Evolutionary conservation across 1,284 basidiomycete genomes (phyloP).

Genomic region (Xerocomus minutiporus): DNA sequence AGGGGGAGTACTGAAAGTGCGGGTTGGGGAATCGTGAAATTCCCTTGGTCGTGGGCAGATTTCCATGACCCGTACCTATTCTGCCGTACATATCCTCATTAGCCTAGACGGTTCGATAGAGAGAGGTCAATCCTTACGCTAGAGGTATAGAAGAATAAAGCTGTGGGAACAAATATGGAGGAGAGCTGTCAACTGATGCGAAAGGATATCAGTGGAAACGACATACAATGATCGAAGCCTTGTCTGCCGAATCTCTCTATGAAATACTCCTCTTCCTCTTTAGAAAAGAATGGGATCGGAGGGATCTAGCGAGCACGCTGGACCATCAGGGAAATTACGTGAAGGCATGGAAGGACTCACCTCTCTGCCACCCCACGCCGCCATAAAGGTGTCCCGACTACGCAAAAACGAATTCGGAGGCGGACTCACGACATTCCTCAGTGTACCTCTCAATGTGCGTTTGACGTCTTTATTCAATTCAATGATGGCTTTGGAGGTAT

Average conservation of each 20-base stretch:
- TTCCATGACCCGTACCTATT: conserved; percentile 51
- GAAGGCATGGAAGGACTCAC: neutral
- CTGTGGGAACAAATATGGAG: conserved; percentile 28
- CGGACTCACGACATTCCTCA: conserved; percentile 48
- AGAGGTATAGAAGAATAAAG: conserved; percentile 53
- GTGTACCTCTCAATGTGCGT: conserved; percentile 48
- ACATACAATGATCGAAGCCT: conserved; percentile 58
- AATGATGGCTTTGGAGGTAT: conserved; percentile 42
- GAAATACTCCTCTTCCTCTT: conserved; percentile 62
- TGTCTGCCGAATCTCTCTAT: conserved; percentile 54
- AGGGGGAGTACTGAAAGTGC: conserved; percentile 54
- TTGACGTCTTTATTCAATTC: conserved; percentile 55
- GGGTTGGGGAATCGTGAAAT: conserved; percentile 54
- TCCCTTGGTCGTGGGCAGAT: conserved; percentile 50
- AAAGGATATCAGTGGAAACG: neutral
- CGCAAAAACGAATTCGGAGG: conserved; percentile 53
- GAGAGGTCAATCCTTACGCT: conserved; percentile 33
- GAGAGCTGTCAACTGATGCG: neutral
- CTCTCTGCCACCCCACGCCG: conserved; percentile 37
- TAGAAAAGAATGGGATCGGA: conserved; percentile 53
- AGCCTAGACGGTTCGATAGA: neutral
- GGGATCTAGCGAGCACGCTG: conserved; percentile 41
- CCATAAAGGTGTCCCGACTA: conserved; percentile 45
- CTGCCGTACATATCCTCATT: conserved; percentile 29
- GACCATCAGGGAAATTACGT: neutral